Conservation (phyloP, 805 yeast species). For the Spathaspora boniae region DNA sequence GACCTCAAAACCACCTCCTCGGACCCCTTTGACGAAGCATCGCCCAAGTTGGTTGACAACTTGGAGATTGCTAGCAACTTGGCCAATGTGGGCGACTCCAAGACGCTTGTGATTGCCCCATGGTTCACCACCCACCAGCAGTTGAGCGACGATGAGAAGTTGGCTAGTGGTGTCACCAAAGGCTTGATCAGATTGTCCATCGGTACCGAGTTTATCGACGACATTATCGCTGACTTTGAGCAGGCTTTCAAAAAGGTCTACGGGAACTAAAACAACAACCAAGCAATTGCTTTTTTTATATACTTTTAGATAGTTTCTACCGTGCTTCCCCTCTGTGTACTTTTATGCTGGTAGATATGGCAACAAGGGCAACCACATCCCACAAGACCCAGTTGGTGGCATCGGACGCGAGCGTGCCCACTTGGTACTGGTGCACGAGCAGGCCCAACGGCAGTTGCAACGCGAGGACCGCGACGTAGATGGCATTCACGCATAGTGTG, state of each 20-base stretch:
- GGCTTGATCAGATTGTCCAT: constrained; percentile 86
- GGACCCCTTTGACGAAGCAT: constrained; percentile 68
- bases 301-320: not conserved
- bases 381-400: constrained; percentile 2
- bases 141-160: constrained; percentile 74
- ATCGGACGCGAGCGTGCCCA: constrained; percentile 1
- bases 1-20: constrained; percentile 44
- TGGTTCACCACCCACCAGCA: constrained; percentile 96
- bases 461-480: not conserved
- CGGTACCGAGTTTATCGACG: constrained; percentile 90
- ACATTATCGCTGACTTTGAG: constrained; percentile 83
- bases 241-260: constrained; percentile 73
- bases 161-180: constrained; percentile 80
- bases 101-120: constrained; percentile 94
- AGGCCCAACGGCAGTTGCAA: not conserved
- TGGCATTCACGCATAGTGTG: not conserved
- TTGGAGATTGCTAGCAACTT: constrained; percentile 85
- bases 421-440: not conserved
- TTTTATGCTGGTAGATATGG: no score
- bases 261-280: constrained; percentile 11
- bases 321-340: no score
- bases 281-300: not conserved
- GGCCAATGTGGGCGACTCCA: constrained; percentile 96
- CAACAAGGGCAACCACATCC: not conserved
- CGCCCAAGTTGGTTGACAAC: constrained; percentile 79